Percentiles rank a stretch among this genome's conserved stretches.
Evolutionary conservation across 2,329 filamentous ascomycete species (phyloP).

Genomic region (Epicoccum sorghinum): DNA sequence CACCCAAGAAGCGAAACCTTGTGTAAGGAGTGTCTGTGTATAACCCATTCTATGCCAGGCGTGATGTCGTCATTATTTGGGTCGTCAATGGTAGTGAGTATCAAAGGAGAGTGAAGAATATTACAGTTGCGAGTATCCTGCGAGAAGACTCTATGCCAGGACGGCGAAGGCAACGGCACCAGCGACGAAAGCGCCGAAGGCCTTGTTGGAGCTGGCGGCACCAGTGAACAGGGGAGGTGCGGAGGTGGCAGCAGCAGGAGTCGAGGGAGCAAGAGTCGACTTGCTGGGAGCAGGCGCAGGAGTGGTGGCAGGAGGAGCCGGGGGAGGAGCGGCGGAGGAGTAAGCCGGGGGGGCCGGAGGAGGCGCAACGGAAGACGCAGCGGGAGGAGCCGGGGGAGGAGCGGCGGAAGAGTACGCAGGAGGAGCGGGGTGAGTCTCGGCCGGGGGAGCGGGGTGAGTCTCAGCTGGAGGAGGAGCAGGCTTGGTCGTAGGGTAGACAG

Average conservation of each 20-base stretch:
- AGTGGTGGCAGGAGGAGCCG: constrained; percentile 7
- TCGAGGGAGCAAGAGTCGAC: constrained; percentile 10
- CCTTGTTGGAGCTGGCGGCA: constrained; percentile 32
- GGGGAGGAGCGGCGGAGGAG: constrained; percentile 16
- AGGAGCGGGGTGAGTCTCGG: background rate
- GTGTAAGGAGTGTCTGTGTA: constrained; percentile 12
- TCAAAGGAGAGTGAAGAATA: constrained; percentile 17
- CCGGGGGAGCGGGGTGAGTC: constrained; percentile 10
- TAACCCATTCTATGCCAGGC: constrained; percentile 15
- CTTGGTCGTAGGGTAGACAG: constrained; percentile 9
- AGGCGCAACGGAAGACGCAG: constrained; percentile 3
- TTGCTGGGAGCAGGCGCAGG: constrained; percentile 12
- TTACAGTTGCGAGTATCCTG: background rate
- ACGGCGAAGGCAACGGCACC: constrained; percentile 30
- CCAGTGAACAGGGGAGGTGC: constrained; percentile 31
- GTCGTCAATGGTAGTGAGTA: constrained; percentile 7
- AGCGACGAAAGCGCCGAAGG: constrained; percentile 30
- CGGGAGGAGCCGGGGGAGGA: background rate
- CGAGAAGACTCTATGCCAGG: constrained; percentile 22
- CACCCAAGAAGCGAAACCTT: constrained; percentile 12
- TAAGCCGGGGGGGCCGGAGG: background rate
- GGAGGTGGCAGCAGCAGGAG: constrained; percentile 15
- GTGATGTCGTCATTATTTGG: constrained; percentile 8
- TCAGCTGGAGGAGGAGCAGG: background rate
- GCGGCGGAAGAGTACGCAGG: background rate